phyloP scores from a whole-genome alignment of 306 rosid species.

The Sechiopsis laciniata region DNA sequence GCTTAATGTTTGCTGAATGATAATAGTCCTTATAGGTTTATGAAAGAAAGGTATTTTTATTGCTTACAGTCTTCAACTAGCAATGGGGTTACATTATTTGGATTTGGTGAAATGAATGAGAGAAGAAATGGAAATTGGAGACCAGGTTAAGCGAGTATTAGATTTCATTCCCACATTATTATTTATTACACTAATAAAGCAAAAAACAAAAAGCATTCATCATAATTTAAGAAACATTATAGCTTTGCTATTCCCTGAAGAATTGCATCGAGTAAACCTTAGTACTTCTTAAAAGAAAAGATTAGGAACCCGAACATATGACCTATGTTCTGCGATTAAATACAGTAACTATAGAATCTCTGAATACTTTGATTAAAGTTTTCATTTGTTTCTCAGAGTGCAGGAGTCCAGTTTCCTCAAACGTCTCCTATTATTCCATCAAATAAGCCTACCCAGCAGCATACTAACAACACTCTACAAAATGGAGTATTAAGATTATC shows the following conservation, averaged over 20 bases:
- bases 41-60: background rate
- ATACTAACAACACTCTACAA: slow-evolving; percentile 29
- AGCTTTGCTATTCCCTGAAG: background rate
- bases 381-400: slow-evolving; percentile 52
- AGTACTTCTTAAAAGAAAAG: background rate
- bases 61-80: background rate
- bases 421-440: slow-evolving; percentile 46
- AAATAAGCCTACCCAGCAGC: slow-evolving; percentile 40
- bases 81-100: background rate
- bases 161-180: slow-evolving; percentile 7
- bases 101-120: background rate
- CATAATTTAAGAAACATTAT: background rate
- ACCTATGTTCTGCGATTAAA: background rate
- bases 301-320: background rate
- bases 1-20: slow-evolving; percentile 7
- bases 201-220: background rate
- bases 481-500: slow-evolving; percentile 48
- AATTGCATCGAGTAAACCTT: background rate
- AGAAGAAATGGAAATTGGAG: background rate
- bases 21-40: slow-evolving; percentile 1
- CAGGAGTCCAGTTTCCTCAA: slow-evolving; percentile 82
- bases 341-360: background rate
- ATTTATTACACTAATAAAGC: background rate
- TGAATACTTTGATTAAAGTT: background rate
- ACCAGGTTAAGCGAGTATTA: background rate